Evolutionary conservation across 1,284 basidiomycete species (phyloP).

Genomic region (Puccinia triticina): DNA sequence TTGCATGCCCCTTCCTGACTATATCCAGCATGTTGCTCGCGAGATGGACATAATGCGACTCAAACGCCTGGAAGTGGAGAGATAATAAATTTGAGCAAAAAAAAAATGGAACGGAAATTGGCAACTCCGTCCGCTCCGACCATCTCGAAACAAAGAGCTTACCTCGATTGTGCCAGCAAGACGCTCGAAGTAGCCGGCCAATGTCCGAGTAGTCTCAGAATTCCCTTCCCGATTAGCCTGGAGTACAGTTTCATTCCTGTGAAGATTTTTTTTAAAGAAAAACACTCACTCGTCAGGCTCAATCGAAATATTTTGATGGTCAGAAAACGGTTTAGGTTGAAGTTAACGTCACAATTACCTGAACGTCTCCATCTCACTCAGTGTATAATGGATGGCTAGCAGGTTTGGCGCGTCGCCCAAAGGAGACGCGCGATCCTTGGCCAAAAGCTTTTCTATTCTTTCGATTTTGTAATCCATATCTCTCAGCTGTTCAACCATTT

Average conservation of each 20-base stretch:
- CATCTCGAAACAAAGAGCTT: background rate
- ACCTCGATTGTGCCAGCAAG: conserved; percentile 47
- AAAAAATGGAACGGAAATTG: background rate
- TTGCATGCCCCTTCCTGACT: conserved; percentile 74
- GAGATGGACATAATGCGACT: conserved; percentile 80
- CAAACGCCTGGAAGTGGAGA: conserved; percentile 72
- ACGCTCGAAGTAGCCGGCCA: conserved; percentile 47
- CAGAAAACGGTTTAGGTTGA: conserved; percentile 65
- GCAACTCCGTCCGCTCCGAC: background rate
- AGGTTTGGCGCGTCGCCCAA: conserved; percentile 83
- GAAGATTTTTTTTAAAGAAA: background rate
- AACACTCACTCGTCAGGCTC: background rate
- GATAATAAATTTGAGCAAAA: background rate
- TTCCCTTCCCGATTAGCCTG: conserved; percentile 47
- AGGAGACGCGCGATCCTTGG: conserved; percentile 71
- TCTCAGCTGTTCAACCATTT: conserved; percentile 88
- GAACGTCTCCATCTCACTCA: conserved; percentile 86
- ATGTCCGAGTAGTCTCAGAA: conserved; percentile 28
- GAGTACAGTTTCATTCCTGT: conserved; percentile 42
- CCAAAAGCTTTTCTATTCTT: conserved; percentile 76
- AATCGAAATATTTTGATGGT: conserved; percentile 71
- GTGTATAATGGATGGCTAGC: conserved; percentile 84
- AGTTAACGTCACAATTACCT: conserved; percentile 66
- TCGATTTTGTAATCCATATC: conserved; percentile 85
- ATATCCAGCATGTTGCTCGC: conserved; percentile 78